Base-by-base conservation (phyloP, 345 rosid genomes). In the Psidium friedrichsthalianum region DNA sequence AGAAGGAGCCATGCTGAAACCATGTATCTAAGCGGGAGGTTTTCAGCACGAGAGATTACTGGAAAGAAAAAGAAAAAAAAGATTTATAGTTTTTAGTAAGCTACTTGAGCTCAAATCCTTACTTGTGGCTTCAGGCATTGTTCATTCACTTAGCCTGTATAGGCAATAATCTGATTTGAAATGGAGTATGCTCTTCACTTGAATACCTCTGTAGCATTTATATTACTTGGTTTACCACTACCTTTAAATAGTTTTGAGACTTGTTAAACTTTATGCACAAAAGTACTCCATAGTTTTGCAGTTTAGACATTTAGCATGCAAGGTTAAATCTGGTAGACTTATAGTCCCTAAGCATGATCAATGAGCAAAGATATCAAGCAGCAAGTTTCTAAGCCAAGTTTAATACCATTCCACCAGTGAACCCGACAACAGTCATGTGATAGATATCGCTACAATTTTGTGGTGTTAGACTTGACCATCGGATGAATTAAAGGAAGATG, bases 1-100 rank as follows among this genome's bases (percentile, higher is more conserved):
- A 18, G 95, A 94, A 84, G 98, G 98, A 83, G 99, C 99, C 55
- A 96, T 96, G n/a, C n/a, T n/a, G n/a, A n/a, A n/a, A n/a, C n/a
- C n/a, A n/a, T n/a, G n/a, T n/a, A n/a, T n/a, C n/a, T n/a, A n/a
- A n/a, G n/a, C n/a, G n/a, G n/a, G n/a, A n/a, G n/a, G n/a, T n/a
- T n/a, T n/a, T n/a, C n/a, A n/a, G n/a, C n/a, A n/a, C n/a, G n/a
- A n/a, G n/a, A n/a, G n/a, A n/a, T n/a, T n/a, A n/a, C n/a, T n/a
- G n/a, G n/a, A n/a, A n/a, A n/a, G n/a, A n/a, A n/a, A n/a, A n/a
- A n/a, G n/a, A n/a, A n/a, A n/a, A n/a, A n/a, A n/a, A n/a, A n/a
- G n/a, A n/a, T n/a, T n/a, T n/a, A n/a, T n/a, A n/a, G n/a, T n/a
- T n/a, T n/a, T n/a, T n/a, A n/a, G n/a, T n/a, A n/a, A n/a, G 12